These are phyloP conservation scores for Brassica hybrid DNA, from an alignment of 441 rosid species.

Conservation along the genomic window DNA sequence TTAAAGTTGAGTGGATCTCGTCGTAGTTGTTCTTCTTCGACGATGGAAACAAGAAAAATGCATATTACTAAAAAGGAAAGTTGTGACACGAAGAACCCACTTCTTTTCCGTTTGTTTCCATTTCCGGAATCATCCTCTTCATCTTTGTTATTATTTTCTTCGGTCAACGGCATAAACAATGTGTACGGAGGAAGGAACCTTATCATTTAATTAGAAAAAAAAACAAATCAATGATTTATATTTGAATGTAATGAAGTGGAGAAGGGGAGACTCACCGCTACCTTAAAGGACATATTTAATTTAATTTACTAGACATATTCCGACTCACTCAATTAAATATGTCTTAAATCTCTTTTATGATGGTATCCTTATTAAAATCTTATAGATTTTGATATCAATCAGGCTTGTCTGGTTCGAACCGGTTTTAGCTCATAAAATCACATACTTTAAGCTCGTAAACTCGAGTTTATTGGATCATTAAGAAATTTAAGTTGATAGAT, in stretches of 20 bases:
- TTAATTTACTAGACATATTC: conserved; percentile 8
- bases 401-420: neutral
- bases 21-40: conserved; percentile 53
- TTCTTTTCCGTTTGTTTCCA: neutral
- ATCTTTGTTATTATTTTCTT: conserved; percentile 6
- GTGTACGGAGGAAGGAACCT: conserved; percentile 57
- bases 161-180: conserved; percentile 40
- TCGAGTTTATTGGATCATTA: neutral
- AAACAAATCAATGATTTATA: neutral
- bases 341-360: neutral
- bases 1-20: conserved; percentile 72
- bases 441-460: neutral
- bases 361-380: neutral
- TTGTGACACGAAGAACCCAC: conserved; percentile 42
- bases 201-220: neutral
- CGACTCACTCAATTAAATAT: neutral
- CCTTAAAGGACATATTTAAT: neutral
- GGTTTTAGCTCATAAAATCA: neutral
- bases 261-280: conserved; percentile 5
- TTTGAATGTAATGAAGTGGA: conserved; percentile 10
- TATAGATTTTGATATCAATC: neutral
- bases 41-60: conserved; percentile 54
- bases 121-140: conserved; percentile 8
- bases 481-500: neutral
- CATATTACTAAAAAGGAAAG: conserved; percentile 56